Evolutionary conservation across 2,329 filamentous ascomycete genomes (phyloP).

Genomic region (Cercospora canescens): DNA sequence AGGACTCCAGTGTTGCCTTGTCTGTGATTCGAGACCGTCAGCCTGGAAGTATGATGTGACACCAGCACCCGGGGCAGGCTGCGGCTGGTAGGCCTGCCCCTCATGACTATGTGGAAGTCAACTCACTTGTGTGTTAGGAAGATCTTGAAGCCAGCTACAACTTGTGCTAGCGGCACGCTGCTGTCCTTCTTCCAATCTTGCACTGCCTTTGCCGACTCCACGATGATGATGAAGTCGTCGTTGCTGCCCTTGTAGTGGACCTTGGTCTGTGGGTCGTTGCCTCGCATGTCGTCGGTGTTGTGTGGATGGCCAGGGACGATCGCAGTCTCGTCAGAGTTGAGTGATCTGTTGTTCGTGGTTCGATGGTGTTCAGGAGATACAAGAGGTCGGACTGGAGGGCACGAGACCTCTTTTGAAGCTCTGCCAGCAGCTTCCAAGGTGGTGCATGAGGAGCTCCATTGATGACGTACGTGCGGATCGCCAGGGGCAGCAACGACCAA

Average conservation of each 20-base stretch:
- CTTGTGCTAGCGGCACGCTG: slow-evolving; percentile 76
- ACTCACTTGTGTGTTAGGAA: slow-evolving; percentile 86
- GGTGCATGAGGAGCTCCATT: slow-evolving; percentile 8
- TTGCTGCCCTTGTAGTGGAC: slow-evolving; percentile 79
- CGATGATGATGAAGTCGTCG: slow-evolving; percentile 69
- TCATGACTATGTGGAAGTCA: neutral
- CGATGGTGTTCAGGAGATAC: slow-evolving; percentile 14
- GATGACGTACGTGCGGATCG: slow-evolving; percentile 6
- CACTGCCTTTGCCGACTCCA: slow-evolving; percentile 62
- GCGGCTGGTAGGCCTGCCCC: neutral
- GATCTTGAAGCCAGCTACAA: slow-evolving; percentile 85
- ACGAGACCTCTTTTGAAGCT: slow-evolving; percentile 16
- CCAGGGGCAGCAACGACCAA: slow-evolving; percentile 6
- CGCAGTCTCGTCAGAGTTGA: neutral
- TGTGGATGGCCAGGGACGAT: neutral
- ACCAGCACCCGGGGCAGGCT: neutral
- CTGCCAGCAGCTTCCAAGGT: slow-evolving; percentile 14
- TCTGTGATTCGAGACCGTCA: slow-evolving; percentile 47
- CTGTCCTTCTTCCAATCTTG: slow-evolving; percentile 83
- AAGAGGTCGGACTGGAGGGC: neutral
- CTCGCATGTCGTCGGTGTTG: slow-evolving; percentile 49
- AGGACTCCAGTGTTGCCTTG: slow-evolving; percentile 82
- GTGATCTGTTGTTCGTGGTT: neutral
- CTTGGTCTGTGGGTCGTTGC: slow-evolving; percentile 70
- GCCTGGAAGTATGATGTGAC: neutral